Evolutionary conservation across 2,329 filamentous ascomycete genomes (phyloP).

Genomic region (Dactylellina leptospora): DNA sequence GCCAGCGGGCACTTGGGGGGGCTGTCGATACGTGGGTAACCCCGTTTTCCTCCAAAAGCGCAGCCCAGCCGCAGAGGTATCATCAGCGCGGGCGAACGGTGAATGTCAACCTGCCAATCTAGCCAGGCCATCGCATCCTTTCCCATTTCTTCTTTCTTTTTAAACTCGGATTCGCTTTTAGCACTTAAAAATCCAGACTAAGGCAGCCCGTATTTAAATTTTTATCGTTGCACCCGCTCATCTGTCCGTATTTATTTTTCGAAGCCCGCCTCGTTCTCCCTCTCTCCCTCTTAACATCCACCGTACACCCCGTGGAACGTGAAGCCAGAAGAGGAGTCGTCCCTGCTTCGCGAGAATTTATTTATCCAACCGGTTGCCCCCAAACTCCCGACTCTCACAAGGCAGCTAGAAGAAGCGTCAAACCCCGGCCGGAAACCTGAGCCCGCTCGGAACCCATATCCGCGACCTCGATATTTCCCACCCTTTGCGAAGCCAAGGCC

Average conservation of each 20-base stretch:
- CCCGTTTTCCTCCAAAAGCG: slow-evolving; percentile 19
- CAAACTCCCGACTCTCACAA: slow-evolving; percentile 30
- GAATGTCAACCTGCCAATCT: not conserved
- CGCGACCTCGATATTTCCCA: not conserved
- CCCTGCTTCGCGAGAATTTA: not conserved
- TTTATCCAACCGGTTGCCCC: slow-evolving; percentile 7
- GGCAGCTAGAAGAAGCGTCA: not conserved
- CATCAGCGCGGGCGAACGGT: not conserved
- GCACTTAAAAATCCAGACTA: slow-evolving; percentile 6
- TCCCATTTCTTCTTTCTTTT: slow-evolving; percentile 23
- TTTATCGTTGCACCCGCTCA: slow-evolving; percentile 15
- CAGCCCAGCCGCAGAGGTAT: slow-evolving; percentile 17
- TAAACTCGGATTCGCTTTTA: slow-evolving; percentile 12
- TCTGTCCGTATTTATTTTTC: not conserved
- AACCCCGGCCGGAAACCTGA: not conserved
- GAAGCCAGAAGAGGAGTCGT: not conserved
- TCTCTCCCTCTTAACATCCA: not conserved
- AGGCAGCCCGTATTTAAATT: slow-evolving; percentile 5
- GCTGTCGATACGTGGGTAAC: slow-evolving; percentile 15
- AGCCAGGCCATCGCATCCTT: slow-evolving; percentile 18
- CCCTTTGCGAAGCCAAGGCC: slow-evolving; percentile 8
- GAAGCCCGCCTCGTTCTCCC: not conserved
- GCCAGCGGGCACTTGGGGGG: no score
- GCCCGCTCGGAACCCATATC: not conserved
- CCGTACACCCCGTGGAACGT: not conserved